Conservation (phyloP, 495 filamentous ascomycete genomes). For the Xylaria nigripes region DNA sequence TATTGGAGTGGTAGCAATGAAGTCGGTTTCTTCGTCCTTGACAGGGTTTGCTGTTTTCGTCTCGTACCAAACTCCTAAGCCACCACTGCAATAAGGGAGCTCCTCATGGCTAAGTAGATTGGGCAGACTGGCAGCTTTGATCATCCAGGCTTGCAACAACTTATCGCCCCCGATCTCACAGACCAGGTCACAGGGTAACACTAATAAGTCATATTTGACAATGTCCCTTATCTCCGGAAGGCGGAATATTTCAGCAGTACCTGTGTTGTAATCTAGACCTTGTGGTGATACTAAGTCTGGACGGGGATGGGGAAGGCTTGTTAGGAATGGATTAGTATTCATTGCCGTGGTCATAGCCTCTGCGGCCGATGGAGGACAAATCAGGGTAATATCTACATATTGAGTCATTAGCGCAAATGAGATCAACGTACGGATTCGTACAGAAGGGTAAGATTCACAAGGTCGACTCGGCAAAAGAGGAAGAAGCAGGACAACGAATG, state of each 20-base stretch:
- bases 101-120: constrained; percentile 36
- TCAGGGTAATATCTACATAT: constrained; percentile 64
- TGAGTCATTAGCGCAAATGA: constrained; percentile 7
- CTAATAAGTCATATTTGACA: constrained; percentile 77
- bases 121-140: constrained; percentile 60
- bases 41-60: constrained; percentile 66
- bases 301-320: constrained; percentile 64
- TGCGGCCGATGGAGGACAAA: constrained; percentile 68
- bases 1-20: constrained; percentile 65
- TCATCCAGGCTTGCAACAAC: constrained; percentile 87
- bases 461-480: not conserved
- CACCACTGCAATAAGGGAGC: constrained; percentile 48
- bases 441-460: not conserved
- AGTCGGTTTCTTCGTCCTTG: constrained; percentile 89
- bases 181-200: constrained; percentile 88
- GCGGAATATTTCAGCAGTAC: constrained; percentile 84
- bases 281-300: constrained; percentile 67
- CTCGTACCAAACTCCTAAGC: constrained; percentile 80
- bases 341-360: constrained; percentile 68
- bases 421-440: too few species aligned
- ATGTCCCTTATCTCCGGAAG: constrained; percentile 60
- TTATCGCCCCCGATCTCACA: constrained; percentile 80
- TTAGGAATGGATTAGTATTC: constrained; percentile 79
- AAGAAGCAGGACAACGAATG: not conserved
- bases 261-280: constrained; percentile 64